Evolutionary conservation across 805 yeast genomes (phyloP).

Genomic region (Sugiyamaella chiloensis): DNA sequence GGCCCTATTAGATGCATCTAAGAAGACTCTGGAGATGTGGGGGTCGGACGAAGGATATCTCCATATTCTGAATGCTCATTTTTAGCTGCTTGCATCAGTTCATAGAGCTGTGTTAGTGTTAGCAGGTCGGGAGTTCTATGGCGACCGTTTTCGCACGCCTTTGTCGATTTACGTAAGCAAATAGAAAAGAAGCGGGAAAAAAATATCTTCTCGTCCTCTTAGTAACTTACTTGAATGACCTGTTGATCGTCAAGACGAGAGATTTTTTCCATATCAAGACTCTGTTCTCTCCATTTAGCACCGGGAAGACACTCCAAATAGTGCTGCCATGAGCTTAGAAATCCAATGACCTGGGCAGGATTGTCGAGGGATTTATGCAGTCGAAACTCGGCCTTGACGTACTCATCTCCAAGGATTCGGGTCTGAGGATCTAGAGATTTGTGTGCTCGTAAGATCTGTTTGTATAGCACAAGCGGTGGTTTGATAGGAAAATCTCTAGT

Average conservation of each 20-base stretch:
- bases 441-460: slow-evolving; percentile 83
- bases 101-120: slow-evolving; percentile 37
- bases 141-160: no score
- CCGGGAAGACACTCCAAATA: slow-evolving; percentile 39
- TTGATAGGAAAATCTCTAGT: slow-evolving; percentile 38
- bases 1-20: neutral
- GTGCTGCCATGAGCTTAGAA: slow-evolving; percentile 86
- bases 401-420: slow-evolving; percentile 80
- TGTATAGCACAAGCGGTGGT: slow-evolving; percentile 79
- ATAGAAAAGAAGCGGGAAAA: neutral
- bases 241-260: slow-evolving; percentile 91
- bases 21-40: slow-evolving; percentile 11
- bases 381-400: slow-evolving; percentile 85
- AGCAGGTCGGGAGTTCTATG: no score
- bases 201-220: slow-evolving; percentile 1
- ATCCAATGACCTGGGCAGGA: slow-evolving; percentile 92
- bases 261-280: slow-evolving; percentile 59
- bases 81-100: slow-evolving; percentile 44
- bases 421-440: slow-evolving; percentile 60
- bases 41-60: slow-evolving; percentile 23
- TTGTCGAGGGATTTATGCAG: slow-evolving; percentile 79
- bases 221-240: slow-evolving; percentile 56
- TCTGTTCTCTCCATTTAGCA: slow-evolving; percentile 61
- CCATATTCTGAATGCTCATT: slow-evolving; percentile 35
- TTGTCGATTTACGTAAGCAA: no score